Evolutionary conservation across 1,284 basidiomycete genomes (phyloP), one percentile per base, ranked within the genome.

Genomic region (Sporisorium reilianum): DNA sequence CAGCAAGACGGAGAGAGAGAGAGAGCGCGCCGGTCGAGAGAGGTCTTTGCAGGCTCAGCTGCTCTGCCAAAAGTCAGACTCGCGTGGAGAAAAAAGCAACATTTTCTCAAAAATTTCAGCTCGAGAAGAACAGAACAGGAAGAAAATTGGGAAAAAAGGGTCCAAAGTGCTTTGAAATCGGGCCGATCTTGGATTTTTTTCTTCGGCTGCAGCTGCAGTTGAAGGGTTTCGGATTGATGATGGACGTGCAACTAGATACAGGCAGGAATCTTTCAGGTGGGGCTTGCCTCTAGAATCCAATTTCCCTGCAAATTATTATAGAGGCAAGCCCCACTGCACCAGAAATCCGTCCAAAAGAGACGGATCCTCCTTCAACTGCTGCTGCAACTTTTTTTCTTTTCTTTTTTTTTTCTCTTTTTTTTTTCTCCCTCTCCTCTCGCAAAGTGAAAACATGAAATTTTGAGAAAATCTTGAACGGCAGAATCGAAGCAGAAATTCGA

Each of bases 31-130:
- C 30, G 42, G 16, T 28, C 2, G 14, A 5, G 3, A 9, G 16
- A 18, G 26, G 51, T 28, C 36, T 52, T 51, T 30, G 44, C 40
- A 55, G 34, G 30, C 53, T 40, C 22, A 22, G 22, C 25, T 30
- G 38, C 22, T 38, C 36, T 18, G n/a, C 36, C 36, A 8, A n/a
- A n/a, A 18, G 5, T 11, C 32, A 23, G 30, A 18, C 0, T 20
- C 25, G 58, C 55, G 58, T 55, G 51, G 66, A 61, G 57, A 62
- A 70, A 54, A 60, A 55, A 9, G 28, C 5, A 30, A 30, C 28
- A 30, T 30, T 26, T 40, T 59, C 58, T 51, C 50, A 53, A 69
- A 64, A 64, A 38, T 57, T 70, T 70, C 36, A 30, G 7, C 18
- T 42, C 10, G 52, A 32, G 50, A 50, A 62, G 40, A 61, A 54